Evolutionary conservation across 2,329 filamentous ascomycete genomes (phyloP).

Genomic region (Pseudovirgaria hyperparasitica): DNA sequence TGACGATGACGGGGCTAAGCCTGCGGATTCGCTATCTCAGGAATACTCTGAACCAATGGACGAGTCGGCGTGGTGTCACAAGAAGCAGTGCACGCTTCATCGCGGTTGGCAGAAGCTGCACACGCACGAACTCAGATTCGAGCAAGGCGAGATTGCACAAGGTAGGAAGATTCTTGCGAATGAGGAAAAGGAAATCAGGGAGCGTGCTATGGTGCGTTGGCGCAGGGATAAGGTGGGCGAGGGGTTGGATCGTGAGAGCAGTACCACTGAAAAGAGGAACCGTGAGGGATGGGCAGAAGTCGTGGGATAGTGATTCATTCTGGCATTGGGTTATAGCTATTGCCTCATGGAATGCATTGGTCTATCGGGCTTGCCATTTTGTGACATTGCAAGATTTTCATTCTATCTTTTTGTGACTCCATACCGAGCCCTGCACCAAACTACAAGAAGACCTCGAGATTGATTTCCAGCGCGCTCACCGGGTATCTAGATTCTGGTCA

Average conservation of each 20-base stretch:
- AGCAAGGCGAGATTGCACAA: constrained; percentile 33
- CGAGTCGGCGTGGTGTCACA: constrained; percentile 23
- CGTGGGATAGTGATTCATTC: constrained; percentile 6
- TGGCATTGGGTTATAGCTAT: too few species aligned
- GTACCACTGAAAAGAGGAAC: constrained; percentile 11
- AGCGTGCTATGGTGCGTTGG: constrained; percentile 27
- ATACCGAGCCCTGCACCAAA: too few species aligned
- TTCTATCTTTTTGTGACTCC: too few species aligned
- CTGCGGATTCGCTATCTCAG: constrained; percentile 1
- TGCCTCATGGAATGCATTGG: too few species aligned
- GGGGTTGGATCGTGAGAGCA: constrained; percentile 9
- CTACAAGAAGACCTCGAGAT: constrained; percentile 82
- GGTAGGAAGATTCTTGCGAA: constrained; percentile 31
- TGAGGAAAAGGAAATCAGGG: constrained; percentile 32
- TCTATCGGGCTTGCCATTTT: too few species aligned
- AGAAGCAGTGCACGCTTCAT: constrained; percentile 37
- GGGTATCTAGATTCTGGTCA: constrained; percentile 50
- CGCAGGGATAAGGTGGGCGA: constrained; percentile 20
- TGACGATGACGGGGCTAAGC: constrained; percentile 7
- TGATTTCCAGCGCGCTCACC: constrained; percentile 87
- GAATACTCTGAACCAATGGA: constrained; percentile 6
- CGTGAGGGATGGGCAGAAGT: constrained; percentile 24
- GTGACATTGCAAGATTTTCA: too few species aligned
- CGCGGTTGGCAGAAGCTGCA: constrained; percentile 36
- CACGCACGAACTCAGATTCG: constrained; percentile 33